Percentiles rank a stretch among this genome's conserved stretches.
Conservation (phyloP, 1,284 basidiomycete genomes). For the Mycosarcoma maydis region DNA sequence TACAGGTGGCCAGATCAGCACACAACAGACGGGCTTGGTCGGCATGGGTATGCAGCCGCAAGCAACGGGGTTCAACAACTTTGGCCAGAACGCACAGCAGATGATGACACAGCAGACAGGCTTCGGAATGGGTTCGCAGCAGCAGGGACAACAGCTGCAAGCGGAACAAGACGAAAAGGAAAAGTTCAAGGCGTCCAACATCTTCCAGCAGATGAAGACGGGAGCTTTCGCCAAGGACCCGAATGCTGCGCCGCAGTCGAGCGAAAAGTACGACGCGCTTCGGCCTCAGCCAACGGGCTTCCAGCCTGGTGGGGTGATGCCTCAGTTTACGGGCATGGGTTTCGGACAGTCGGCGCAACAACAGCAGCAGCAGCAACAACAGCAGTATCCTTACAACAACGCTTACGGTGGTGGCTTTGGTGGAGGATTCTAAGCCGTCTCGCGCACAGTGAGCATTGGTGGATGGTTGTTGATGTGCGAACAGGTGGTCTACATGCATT, state of each 20-base stretch:
- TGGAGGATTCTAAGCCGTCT: slow-evolving; percentile 9
- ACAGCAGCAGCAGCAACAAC: slow-evolving; percentile 4
- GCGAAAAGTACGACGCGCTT: slow-evolving; percentile 64
- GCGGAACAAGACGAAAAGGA: slow-evolving; percentile 42
- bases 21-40: slow-evolving; percentile 53
- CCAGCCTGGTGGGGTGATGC: slow-evolving; percentile 61
- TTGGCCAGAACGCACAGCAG: slow-evolving; percentile 49
- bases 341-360: slow-evolving; percentile 30
- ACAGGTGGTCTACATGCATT: too few species aligned
- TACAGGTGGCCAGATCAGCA: slow-evolving; percentile 25
- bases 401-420: slow-evolving; percentile 38
- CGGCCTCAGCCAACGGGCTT: slow-evolving; percentile 66
- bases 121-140: slow-evolving; percentile 47
- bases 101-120: slow-evolving; percentile 52
- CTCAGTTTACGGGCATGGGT: slow-evolving; percentile 44
- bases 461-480: too few species aligned
- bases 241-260: slow-evolving; percentile 51
- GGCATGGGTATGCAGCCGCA: slow-evolving; percentile 57
- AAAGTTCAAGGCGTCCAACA: slow-evolving; percentile 59
- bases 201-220: slow-evolving; percentile 65
- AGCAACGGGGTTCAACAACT: slow-evolving; percentile 32
- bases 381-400: slow-evolving; percentile 32
- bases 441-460: too few species aligned
- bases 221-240: slow-evolving; percentile 56
- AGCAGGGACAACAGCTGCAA: slow-evolving; percentile 43